Evolutionary conservation across 441 rosid species (phyloP).

Genomic region (Eruca vesicaria): DNA sequence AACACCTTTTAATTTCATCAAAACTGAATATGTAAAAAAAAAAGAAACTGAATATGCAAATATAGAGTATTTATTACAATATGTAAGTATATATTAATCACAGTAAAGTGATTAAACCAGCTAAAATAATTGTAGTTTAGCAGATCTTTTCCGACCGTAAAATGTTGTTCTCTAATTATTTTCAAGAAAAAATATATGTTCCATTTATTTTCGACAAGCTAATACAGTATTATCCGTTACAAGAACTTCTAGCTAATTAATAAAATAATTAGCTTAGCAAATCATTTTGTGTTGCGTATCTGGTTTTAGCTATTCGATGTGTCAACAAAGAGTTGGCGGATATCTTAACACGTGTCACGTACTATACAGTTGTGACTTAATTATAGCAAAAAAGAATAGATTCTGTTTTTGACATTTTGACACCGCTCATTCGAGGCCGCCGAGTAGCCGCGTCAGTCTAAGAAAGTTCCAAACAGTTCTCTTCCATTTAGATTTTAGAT

Average conservation of each 20-base stretch:
- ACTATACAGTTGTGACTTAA: not conserved
- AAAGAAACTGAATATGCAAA: not conserved
- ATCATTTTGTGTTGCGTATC: not conserved
- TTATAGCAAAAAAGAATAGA: slow-evolving; percentile 13
- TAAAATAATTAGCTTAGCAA: not conserved
- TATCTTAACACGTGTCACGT: slow-evolving; percentile 11
- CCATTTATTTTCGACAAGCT: not conserved
- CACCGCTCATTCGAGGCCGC: slow-evolving; percentile 6
- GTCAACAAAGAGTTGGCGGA: not conserved
- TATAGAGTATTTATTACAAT: not conserved
- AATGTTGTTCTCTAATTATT: not conserved
- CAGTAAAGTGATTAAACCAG: not conserved
- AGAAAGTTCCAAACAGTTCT: not conserved
- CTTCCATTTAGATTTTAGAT: not conserved
- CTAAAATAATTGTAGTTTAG: not conserved
- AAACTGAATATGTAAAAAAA: not conserved
- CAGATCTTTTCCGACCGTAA: not conserved
- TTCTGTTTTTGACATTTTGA: slow-evolving; percentile 27
- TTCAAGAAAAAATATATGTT: not conserved
- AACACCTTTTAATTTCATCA: not conserved
- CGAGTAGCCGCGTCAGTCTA: slow-evolving; percentile 32
- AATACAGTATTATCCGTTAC: not conserved
- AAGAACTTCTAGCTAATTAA: not conserved
- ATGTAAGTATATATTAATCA: too few relatives aligned
- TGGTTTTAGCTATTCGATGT: not conserved